phyloP scores from a whole-genome alignment of 345 rosid genomes.

The Pistacia integerrima region DNA sequence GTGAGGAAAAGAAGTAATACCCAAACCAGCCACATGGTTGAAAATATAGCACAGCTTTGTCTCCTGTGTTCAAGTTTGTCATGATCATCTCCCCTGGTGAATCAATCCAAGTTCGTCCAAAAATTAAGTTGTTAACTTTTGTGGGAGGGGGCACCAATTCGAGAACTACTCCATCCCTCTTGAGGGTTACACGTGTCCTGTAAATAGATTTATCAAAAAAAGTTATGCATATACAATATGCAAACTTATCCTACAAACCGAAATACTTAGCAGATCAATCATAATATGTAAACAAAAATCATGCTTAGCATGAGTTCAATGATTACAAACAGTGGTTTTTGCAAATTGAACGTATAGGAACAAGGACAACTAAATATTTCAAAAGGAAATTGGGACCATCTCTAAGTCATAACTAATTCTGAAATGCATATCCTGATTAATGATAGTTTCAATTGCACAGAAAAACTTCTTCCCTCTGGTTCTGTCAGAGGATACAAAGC shows the following conservation, averaged over 20 bases:
- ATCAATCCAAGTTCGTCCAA: constrained; percentile 86
- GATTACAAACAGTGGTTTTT: neutral
- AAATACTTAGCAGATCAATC: neutral
- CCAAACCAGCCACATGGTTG: constrained; percentile 91
- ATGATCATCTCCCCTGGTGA: constrained; percentile 78
- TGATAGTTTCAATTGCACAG: neutral
- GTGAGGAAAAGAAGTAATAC: constrained; percentile 33
- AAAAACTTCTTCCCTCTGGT: neutral
- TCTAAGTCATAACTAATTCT: neutral
- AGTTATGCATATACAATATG: constrained; percentile 1
- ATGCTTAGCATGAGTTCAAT: neutral
- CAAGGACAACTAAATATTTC: neutral
- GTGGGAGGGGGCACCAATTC: constrained; percentile 85
- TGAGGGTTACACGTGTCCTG: constrained; percentile 77
- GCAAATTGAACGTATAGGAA: neutral
- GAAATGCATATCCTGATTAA: neutral
- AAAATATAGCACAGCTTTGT: constrained; percentile 74
- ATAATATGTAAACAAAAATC: neutral
- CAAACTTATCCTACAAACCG: neutral
- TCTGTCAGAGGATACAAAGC: neutral
- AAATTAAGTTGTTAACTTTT: constrained; percentile 74
- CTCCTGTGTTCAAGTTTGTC: constrained; percentile 74
- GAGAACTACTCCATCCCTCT: constrained; percentile 71
- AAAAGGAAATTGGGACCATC: neutral
- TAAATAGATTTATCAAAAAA: constrained; percentile 21